Base-by-base conservation (phyloP, 2,329 filamentous ascomycete genomes). In the Amylocarpus encephaloides region DNA sequence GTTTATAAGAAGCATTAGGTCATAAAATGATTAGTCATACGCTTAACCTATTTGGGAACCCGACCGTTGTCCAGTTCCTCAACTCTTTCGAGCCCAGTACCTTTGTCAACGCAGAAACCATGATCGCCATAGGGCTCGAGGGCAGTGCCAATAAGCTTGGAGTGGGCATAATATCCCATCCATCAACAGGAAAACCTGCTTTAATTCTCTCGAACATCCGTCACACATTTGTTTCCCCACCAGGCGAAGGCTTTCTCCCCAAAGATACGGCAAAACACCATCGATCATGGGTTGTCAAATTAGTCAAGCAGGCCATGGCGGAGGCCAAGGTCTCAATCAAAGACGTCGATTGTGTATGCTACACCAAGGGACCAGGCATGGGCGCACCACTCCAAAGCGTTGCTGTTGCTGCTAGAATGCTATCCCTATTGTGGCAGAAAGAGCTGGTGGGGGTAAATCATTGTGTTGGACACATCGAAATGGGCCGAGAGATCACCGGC, bases 101-200 rank as follows among this genome's bases (percentile, higher is more conserved):
- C 26, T 35, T 29, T 15, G 35, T 38, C 29, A 43, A 26, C 18
- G n/a, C 40, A 40, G 13, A 33, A 39, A 56, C 53, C 19, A 82
- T 83, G 74, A 84, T 87, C 59, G 78, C 83, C 29, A 77, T 88
- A 62, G 85, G 85, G 18, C 77, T 88, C 66, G 93, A 98, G 75
- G 92, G 93, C 68, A 95, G 89, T 50, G 93, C 93, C 70, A 98
- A 98, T 77, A 98, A 98, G 72, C 82, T 98, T 46, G 93, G 92
- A 59, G 85, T 97, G 51, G 93, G 93, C 64, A 76, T 98, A 51
- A 95, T 98, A 67, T 79, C 82, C 19, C 93, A 97, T 73, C 76
- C 82, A 3, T 62, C 71, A 55, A 64, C 71, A 7, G 65, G 66
- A 49, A 59, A 63, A 48, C 68, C 72, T 26, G 78, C 85, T 16